Percentiles rank a stretch among this genome's conserved stretches.
These are phyloP conservation scores for Lodderomyces pseudojiufengensis DNA, from an alignment of 1,139 yeast genomes.

Conservation along the genomic window DNA sequence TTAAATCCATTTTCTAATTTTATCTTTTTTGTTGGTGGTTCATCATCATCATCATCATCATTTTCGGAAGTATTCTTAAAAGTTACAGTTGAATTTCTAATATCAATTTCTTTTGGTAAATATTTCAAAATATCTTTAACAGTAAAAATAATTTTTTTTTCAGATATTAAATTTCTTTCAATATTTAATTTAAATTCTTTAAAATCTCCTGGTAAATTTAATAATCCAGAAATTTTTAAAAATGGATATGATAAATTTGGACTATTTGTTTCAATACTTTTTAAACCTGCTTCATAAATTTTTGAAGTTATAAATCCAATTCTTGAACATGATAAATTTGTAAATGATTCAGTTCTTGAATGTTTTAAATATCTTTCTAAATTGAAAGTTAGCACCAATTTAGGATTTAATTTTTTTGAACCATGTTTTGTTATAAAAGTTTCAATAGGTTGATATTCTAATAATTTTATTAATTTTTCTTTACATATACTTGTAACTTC, in stretches of 20 bases:
- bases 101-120: slow-evolving; percentile 43
- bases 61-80: slow-evolving; percentile 26
- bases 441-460: slow-evolving; percentile 30
- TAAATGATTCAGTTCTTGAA: slow-evolving; percentile 62
- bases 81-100: slow-evolving; percentile 47
- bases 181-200: slow-evolving; percentile 23
- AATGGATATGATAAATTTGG: slow-evolving; percentile 37
- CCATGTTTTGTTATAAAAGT: slow-evolving; percentile 33
- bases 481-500: slow-evolving; percentile 66
- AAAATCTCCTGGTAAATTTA: slow-evolving; percentile 40
- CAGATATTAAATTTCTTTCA: slow-evolving; percentile 39
- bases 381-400: slow-evolving; percentile 58
- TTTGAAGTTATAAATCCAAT: slow-evolving; percentile 67
- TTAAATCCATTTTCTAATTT: slow-evolving; percentile 44
- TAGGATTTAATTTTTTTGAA: slow-evolving; percentile 40
- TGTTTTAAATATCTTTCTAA: slow-evolving; percentile 65
- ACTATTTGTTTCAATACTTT: slow-evolving; percentile 54
- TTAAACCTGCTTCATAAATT: slow-evolving; percentile 59
- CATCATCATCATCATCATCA: slow-evolving; percentile 18
- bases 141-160: slow-evolving; percentile 41
- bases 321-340: slow-evolving; percentile 59
- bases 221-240: slow-evolving; percentile 33
- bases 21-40: slow-evolving; percentile 37
- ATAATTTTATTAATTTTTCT: slow-evolving; percentile 33
- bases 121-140: slow-evolving; percentile 51